These are phyloP conservation scores for Buddleja alternifolia DNA, from an alignment of 257 asterid species.

Conservation along the genomic window DNA sequence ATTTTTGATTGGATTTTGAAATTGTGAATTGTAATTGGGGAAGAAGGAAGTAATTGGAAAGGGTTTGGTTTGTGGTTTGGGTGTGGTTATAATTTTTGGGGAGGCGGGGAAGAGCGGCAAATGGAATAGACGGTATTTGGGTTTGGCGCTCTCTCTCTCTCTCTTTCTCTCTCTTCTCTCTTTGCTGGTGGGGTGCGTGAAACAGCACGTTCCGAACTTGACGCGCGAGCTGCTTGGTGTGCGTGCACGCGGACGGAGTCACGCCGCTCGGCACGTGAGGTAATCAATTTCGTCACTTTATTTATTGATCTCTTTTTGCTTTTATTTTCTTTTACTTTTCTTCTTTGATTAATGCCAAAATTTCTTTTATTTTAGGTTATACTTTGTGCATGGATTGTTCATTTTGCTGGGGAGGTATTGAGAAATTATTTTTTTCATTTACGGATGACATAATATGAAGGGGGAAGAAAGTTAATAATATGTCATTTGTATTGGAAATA, in stretches of 20 bases:
- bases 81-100: conserved; percentile 25
- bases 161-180: too few relatives aligned
- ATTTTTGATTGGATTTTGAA: conserved; percentile 25
- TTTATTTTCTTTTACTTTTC: neutral
- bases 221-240: conserved; percentile 23
- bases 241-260: conserved; percentile 16
- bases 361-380: neutral
- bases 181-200: conserved; percentile 22
- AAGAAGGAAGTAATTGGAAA: neutral
- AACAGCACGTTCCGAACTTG: conserved; percentile 19
- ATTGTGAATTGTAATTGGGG: conserved; percentile 29
- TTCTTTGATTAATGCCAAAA: too few relatives aligned
- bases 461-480: too few relatives aligned
- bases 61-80: conserved; percentile 32
- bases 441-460: too few relatives aligned
- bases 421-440: too few relatives aligned
- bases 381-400: neutral
- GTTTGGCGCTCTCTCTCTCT: conserved; percentile 45
- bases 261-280: conserved; percentile 20
- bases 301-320: neutral
- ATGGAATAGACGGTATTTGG: conserved; percentile 40
- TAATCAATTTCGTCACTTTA: conserved; percentile 1
- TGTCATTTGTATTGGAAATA: too few relatives aligned
- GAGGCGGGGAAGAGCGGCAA: conserved; percentile 44
- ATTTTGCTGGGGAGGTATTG: too few relatives aligned